Percentiles rank a stretch among this genome's conserved stretches.
phyloP scores from a whole-genome alignment of 345 rosid genomes.

The Lepidium didymum region DNA sequence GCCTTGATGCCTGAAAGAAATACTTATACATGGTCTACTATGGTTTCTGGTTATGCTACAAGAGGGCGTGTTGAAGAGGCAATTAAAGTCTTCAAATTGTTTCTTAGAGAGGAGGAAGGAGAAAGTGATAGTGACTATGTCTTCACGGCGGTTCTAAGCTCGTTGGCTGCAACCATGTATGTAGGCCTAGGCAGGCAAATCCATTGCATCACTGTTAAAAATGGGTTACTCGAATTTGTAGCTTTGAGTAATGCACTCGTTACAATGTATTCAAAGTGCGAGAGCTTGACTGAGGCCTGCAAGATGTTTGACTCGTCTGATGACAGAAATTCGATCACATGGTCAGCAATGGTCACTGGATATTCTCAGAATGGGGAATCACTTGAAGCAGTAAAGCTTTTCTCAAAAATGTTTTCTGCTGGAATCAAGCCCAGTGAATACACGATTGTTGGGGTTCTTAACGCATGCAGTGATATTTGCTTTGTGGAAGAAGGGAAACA shows the following conservation, averaged over 20 bases:
- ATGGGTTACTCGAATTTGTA: constrained; percentile 42
- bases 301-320: constrained; percentile 51
- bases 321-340: constrained; percentile 63
- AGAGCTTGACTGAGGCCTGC: constrained; percentile 49
- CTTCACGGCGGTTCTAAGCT: constrained; percentile 60
- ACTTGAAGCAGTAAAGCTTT: constrained; percentile 45
- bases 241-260: constrained; percentile 57
- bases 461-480: constrained; percentile 63
- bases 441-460: constrained; percentile 72
- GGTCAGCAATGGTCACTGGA: constrained; percentile 91
- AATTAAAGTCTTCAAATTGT: constrained; percentile 34
- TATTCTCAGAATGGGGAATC: constrained; percentile 75
- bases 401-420: constrained; percentile 54
- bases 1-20: constrained; percentile 59
- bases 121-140: constrained; percentile 54
- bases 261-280: constrained; percentile 77
- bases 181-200: constrained; percentile 49
- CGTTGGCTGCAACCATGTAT: constrained; percentile 39
- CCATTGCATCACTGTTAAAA: constrained; percentile 48
- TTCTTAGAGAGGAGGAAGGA: constrained; percentile 38
- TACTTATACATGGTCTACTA: constrained; percentile 54
- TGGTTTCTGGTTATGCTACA: constrained; percentile 69
- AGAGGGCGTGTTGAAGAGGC: constrained; percentile 42
- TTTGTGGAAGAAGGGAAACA: constrained; percentile 66
- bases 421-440: constrained; percentile 59